These are phyloP conservation scores for Dalbergia cochinchinensis DNA, from an alignment of 306 rosid species.

Conservation along the genomic window DNA sequence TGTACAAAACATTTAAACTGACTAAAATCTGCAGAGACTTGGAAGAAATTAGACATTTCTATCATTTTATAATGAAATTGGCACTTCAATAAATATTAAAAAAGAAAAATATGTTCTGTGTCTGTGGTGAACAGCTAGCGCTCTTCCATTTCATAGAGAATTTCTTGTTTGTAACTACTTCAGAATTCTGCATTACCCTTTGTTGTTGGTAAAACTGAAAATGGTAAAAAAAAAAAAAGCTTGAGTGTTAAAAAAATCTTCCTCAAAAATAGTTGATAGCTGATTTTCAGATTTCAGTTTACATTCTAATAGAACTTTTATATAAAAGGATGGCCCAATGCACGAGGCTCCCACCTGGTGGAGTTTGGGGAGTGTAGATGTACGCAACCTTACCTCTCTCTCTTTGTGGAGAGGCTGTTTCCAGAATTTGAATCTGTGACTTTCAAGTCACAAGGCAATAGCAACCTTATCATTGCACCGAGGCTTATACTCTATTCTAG, in stretches of 20 bases:
- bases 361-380: no score
- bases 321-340: not conserved
- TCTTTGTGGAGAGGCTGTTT: no score
- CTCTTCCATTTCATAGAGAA: slow-evolving; percentile 1
- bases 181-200: slow-evolving; percentile 6
- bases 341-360: no score
- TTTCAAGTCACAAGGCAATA: no score
- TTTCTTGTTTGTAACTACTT: not conserved
- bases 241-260: not conserved
- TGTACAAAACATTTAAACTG: slow-evolving; percentile 23
- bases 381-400: no score
- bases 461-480: no score
- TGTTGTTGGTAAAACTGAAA: slow-evolving; percentile 8
- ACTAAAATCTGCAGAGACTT: slow-evolving; percentile 26
- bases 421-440: no score
- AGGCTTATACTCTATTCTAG: no score
- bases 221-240: not conserved
- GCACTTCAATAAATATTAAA: not conserved
- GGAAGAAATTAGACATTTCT: slow-evolving; percentile 4
- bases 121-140: slow-evolving; percentile 18
- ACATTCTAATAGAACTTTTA: slow-evolving; percentile 3
- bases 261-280: not conserved
- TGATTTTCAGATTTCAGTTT: slow-evolving; percentile 4
- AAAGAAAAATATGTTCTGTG: slow-evolving; percentile 1
- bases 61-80: slow-evolving; percentile 20